phyloP scores from a whole-genome alignment of 2,329 filamentous ascomycete genomes.

The Chrysoporthe puriensis region DNA sequence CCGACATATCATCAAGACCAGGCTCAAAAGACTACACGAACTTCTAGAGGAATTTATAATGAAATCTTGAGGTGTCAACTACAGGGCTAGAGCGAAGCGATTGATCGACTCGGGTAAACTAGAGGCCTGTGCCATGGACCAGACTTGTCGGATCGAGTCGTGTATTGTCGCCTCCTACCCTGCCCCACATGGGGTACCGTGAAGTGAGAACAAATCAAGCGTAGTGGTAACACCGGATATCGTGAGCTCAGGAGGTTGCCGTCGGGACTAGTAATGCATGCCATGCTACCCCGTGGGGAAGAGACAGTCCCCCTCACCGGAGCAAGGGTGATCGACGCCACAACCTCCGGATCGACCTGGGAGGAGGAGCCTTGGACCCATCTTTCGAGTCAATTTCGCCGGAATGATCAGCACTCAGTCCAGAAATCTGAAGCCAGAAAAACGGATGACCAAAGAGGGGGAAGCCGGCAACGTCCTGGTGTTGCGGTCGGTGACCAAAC shows the following conservation, averaged over 20 bases:
- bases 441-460: background rate
- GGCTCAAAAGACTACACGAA: background rate
- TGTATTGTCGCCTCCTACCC: background rate
- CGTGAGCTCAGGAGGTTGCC: background rate
- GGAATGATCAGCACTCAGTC: background rate
- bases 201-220: background rate
- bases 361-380: background rate
- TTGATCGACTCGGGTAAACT: background rate
- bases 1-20: background rate
- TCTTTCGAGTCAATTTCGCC: background rate
- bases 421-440: background rate
- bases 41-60: background rate
- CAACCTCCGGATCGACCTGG: background rate
- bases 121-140: background rate
- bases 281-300: constrained; percentile 10
- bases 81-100: background rate
- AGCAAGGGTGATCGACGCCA: background rate
- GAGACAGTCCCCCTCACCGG: background rate
- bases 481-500: background rate
- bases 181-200: background rate
- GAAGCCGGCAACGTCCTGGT: background rate
- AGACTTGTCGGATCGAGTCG: background rate
- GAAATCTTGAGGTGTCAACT: background rate
- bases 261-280: background rate
- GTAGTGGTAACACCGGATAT: background rate